Evolutionary conservation across 805 yeast species (phyloP).

Genomic region (Maudiozyma turicensis): DNA sequence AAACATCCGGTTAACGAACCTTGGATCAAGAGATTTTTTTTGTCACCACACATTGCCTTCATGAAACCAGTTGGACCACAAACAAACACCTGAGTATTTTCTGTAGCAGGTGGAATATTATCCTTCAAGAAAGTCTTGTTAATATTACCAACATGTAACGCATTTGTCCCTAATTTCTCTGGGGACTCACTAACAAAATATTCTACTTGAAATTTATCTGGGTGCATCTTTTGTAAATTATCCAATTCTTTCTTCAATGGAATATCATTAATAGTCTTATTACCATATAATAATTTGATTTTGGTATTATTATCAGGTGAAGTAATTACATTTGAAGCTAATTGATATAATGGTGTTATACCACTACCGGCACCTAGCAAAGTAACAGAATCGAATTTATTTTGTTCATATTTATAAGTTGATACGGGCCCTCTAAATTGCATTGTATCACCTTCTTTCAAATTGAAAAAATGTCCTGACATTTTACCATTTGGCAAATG

Average conservation of each 20-base stretch:
- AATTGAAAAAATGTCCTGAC: conserved; percentile 58
- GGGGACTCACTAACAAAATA: conserved; percentile 67
- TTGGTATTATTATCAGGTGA: conserved; percentile 85
- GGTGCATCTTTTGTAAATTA: conserved; percentile 39
- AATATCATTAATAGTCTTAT: conserved; percentile 63
- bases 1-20: conserved; percentile 88
- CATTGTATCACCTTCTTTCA: conserved; percentile 71
- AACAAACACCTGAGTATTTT: conserved; percentile 65
- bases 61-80: conserved; percentile 95
- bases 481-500: conserved; percentile 77
- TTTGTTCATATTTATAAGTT: conserved; percentile 86
- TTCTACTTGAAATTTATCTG: conserved; percentile 65
- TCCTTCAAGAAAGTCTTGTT: conserved; percentile 58
- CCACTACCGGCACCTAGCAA: conserved; percentile 96
- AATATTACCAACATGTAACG: conserved; percentile 63
- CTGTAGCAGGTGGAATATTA: conserved; percentile 56
- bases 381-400: conserved; percentile 67
- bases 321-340: conserved; percentile 61
- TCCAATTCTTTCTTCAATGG: conserved; percentile 73
- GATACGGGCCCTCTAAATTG: conserved; percentile 88
- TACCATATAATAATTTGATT: conserved; percentile 73
- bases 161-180: conserved; percentile 28
- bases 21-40: conserved; percentile 80
- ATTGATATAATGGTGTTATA: conserved; percentile 89
- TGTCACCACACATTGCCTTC: conserved; percentile 77